Percentiles rank a stretch among this genome's conserved stretches.
phyloP scores from a whole-genome alignment of 208 protist species.

The Endotrypanum monterogeii region DNA sequence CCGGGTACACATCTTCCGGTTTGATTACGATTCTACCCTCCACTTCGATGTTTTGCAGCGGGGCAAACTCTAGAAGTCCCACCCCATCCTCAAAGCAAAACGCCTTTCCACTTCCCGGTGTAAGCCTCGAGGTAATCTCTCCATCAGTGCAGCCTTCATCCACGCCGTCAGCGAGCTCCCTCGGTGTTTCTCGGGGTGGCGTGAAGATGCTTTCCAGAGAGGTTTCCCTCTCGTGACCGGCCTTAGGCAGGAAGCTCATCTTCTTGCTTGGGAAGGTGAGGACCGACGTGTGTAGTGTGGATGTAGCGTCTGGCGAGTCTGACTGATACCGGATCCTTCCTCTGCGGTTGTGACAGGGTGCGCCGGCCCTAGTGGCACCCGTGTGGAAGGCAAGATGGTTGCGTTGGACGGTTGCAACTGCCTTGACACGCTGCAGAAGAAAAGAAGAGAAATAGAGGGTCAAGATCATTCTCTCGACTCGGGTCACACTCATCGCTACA shows the following conservation, averaged over 20 bases:
- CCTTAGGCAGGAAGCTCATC: neutral
- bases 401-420: constrained; percentile 1
- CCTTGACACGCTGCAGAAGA: constrained; percentile 11
- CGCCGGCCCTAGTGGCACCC: neutral
- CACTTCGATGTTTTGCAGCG: constrained; percentile 5
- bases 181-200: neutral
- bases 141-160: neutral
- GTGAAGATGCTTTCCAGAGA: constrained; percentile 27
- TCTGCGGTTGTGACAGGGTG: neutral
- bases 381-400: neutral
- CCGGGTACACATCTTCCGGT: too few relatives aligned
- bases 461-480: constrained; percentile 28
- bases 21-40: too few relatives aligned
- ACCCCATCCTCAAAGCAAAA: constrained; percentile 3
- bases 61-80: constrained; percentile 14
- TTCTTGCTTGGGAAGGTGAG: neutral
- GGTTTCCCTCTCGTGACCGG: neutral
- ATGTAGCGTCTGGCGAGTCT: constrained; percentile 1
- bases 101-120: neutral
- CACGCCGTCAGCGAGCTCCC: neutral
- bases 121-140: constrained; percentile 15
- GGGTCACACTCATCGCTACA: constrained; percentile 11
- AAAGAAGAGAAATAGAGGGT: constrained; percentile 35
- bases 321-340: neutral
- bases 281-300: neutral